Evolutionary conservation across 2,329 filamentous ascomycete species (phyloP), one percentile per base, ranked within the genome.

Genomic region (Ilyonectria robusta): DNA sequence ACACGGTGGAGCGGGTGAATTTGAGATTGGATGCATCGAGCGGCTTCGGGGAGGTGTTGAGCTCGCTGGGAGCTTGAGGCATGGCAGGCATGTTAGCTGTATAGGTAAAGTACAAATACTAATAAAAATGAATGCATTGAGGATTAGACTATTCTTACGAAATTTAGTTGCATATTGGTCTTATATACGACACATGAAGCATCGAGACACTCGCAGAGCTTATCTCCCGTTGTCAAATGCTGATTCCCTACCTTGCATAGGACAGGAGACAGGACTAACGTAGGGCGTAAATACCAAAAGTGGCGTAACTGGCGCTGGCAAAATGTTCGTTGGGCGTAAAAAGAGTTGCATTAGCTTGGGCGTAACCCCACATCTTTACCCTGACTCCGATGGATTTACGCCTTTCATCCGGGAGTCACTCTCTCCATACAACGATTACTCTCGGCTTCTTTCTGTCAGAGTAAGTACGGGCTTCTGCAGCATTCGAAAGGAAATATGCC

Each of bases 21-120:
- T 47, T 59, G 40, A 59, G 48, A 17, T 35, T 48, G 42, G 62
- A 65, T 29, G 62, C 62, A 29, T 65, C 56, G n/a, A 65, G 61
- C 31, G 54, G 55, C 21, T 53, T 44, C 37, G 54, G 37, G 19
- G 54, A 8, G 6, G 29, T 33, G 26, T 19, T 48, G 42, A 17
- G 29, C 17, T 21, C 19, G 17, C 9, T 33, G 33, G 17, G 8
- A n/a, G 37, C 37, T 13, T 40, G 13, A 40, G 37, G 15, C 11
- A 13, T 6, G 4, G 40, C 40, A n/a, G 29, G n/a, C 9, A 35
- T 54, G n/a, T 5, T 54, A 31, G 17, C 17, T 4, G 23, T 6
- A 15, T 9, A 8, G 11, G 26, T 11, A 7, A 29, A 17, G 11
- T 50, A 15, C 15, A 4, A n/a, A n/a, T n/a, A n/a, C n/a, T n/a